Base-by-base conservation (phyloP, 176 grass and related monocot genomes). In the Miscanthus lutarioriparius region DNA sequence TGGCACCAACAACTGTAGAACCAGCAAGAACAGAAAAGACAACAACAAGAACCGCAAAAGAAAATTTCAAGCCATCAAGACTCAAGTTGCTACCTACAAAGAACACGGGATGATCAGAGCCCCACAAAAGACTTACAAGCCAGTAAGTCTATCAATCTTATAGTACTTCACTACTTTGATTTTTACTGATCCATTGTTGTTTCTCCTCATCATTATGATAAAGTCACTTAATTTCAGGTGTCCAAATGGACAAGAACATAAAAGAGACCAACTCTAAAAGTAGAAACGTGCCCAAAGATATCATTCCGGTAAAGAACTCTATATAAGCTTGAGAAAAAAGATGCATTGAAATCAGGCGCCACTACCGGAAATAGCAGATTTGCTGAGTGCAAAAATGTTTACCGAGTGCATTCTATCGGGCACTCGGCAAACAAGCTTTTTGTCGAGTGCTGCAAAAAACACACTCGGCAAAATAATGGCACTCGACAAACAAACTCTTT, bases 161-260 rank as follows among this genome's bases (percentile, higher is more conserved):
- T 30, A 77, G 15, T 83, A 38, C 85, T 54, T 83, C 8, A 10
- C 8, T 58, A n/a, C 49, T 53, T 53, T 0, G 53, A 63, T n/a
- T 69, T 65, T 49, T 78, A 28, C 65, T 61, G 14, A 79, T 82
- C 19, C 40, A 49, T 43, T 14, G 10, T 77, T 40, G 5, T 20
- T 74, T 76, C 13, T 77, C 10, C n/a, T 40, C 12, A 19, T 44
- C 82, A 40, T 86, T 66, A 51, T 78, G 74, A 86, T 79, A 81
- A n/a, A 73, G 49, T 68, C n/a, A 12, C 13, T 51, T 32, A 67
- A 85, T 81, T 82, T 54, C 77, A 90, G 83, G 79, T 83, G 74
- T 28, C n/a, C n/a, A n/a, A n/a, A n/a, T n/a, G n/a, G n/a, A n/a
- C n/a, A n/a, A n/a, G n/a, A n/a, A n/a, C n/a, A n/a, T n/a, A n/a